Percentiles rank a stretch among this genome's conserved stretches.
Evolutionary conservation across 2,329 filamentous ascomycete species (phyloP).

Genomic region (Didymella lethalis): DNA sequence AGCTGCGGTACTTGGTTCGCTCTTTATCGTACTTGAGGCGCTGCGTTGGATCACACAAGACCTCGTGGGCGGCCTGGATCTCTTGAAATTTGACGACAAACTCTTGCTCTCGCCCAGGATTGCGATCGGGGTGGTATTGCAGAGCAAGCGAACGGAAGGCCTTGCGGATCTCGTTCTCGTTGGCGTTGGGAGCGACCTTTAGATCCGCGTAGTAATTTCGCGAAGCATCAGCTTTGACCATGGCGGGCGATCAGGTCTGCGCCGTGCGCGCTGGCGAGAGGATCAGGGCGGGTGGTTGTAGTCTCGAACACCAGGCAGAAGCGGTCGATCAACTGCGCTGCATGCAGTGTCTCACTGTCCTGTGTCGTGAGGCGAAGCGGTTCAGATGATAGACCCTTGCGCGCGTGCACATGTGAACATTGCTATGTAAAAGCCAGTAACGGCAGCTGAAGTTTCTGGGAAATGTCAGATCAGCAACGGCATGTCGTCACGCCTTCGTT

Average conservation of each 20-base stretch:
- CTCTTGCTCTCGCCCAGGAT: conserved; percentile 81
- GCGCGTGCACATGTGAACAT: conserved; percentile 42
- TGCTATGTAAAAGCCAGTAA: conserved; percentile 16
- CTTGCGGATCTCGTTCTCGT: conserved; percentile 80
- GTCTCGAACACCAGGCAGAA: conserved; percentile 31
- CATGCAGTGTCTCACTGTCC: conserved; percentile 31
- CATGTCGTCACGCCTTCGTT: conserved; percentile 19
- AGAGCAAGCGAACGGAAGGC: conserved; percentile 86
- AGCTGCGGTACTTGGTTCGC: conserved; percentile 55
- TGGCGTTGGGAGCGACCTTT: conserved; percentile 72
- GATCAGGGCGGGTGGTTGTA: conserved; percentile 16
- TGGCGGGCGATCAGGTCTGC: conserved; percentile 45
- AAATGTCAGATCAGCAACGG: conserved; percentile 12
- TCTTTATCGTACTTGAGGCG: conserved; percentile 70
- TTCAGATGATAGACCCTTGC: conserved; percentile 42
- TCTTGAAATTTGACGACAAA: conserved; percentile 83
- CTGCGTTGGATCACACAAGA: conserved; percentile 68
- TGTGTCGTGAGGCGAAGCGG: conserved; percentile 42
- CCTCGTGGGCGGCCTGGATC: conserved; percentile 85
- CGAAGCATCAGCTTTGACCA: conserved; percentile 73
- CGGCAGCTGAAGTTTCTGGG: conserved; percentile 10
- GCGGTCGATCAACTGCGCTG: conserved; percentile 13
- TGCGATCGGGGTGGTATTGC: conserved; percentile 88
- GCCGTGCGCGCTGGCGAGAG: conserved; percentile 11
- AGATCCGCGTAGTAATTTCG: conserved; percentile 88